phyloP scores from a whole-genome alignment of 2,329 filamentous ascomycete genomes.

The Penicillium hesseltinei region DNA sequence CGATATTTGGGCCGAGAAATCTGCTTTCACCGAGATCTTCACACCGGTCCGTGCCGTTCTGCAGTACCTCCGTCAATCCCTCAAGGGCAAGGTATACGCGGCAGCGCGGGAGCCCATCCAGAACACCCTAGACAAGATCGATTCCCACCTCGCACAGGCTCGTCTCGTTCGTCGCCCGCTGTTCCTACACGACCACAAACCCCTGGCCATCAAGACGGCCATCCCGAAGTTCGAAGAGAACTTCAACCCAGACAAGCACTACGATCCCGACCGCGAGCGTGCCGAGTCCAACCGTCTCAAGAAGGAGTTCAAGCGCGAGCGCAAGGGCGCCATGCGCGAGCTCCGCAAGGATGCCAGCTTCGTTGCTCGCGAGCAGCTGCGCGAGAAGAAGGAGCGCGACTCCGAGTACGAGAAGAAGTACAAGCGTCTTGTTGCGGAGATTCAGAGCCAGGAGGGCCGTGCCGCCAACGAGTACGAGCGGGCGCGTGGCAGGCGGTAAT shows the following conservation, averaged over 20 bases:
- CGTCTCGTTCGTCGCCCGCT: constrained; percentile 71
- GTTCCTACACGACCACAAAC: constrained; percentile 82
- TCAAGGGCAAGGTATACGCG: constrained; percentile 51
- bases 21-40: constrained; percentile 78
- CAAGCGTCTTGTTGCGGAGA: constrained; percentile 85
- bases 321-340: constrained; percentile 91
- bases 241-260: constrained; percentile 94
- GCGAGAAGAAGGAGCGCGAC: constrained; percentile 90
- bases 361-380: constrained; percentile 83
- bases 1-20: constrained; percentile 69
- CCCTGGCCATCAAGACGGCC: constrained; percentile 80
- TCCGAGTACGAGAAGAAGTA: constrained; percentile 96
- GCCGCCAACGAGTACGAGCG: constrained; percentile 87
- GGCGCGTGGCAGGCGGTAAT: constrained; percentile 65
- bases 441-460: constrained; percentile 86
- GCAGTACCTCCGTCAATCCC: constrained; percentile 59
- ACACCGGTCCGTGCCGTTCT: constrained; percentile 60
- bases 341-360: constrained; percentile 94
- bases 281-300: constrained; percentile 79
- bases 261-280: constrained; percentile 90
- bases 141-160: constrained; percentile 55
- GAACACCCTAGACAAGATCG: constrained; percentile 35
- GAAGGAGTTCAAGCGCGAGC: constrained; percentile 90
- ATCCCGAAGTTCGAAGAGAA: constrained; percentile 95
- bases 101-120: constrained; percentile 30